Evolutionary conservation across 2,329 filamentous ascomycete genomes (phyloP), one percentile per base, ranked within the genome.

Genomic region (Colletotrichum sp.): DNA sequence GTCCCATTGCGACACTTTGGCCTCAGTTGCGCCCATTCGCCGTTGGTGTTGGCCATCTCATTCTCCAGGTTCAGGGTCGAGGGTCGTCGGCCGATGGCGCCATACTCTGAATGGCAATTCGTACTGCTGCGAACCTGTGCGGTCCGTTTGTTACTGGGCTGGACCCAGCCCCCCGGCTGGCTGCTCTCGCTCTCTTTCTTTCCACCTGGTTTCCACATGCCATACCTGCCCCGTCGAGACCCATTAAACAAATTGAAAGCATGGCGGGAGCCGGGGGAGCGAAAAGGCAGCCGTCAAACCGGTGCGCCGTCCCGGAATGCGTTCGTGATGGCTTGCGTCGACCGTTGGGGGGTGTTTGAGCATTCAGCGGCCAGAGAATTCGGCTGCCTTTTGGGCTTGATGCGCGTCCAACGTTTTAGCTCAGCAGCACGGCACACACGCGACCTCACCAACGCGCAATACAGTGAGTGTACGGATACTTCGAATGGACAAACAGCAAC

Each of bases 271-370:
- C 38, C 24, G 38, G 62, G n/a, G 24, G 16, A 52, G 43, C 43
- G 43, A 55, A 52, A 73, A 75, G 70, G 70, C 64, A 73, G 70
- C 56, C 56, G 64, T 34, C 55, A 72, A 72, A 72, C 68, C 67
- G 72, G 56, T 55, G 68, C 68, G 43, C 60, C 60, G 58, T 65
- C 48, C 71, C 52, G 48, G 10, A 62, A 55, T 38, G n/a, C 30
- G 24, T 72, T 67, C 15, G 30, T 34, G 32, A 72, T 72, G 62
- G 30, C 36, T 71, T 75, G 69, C 69, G 69, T 72, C 65, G 64
- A 16, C 69, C 30, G 34, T 66, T 36, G 28, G 28, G 38, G 16
- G 16, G 62, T 24, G 26, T 36, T 24, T 32, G 58, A 66, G 55
- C 67, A 73, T 36, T 73, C 38, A 65, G 64, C 26, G 56, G 28